Evolutionary conservation across 2,329 filamentous ascomycete species (phyloP), one percentile per base, ranked within the genome.

Genomic region (Fusarium pseudograminearum): DNA sequence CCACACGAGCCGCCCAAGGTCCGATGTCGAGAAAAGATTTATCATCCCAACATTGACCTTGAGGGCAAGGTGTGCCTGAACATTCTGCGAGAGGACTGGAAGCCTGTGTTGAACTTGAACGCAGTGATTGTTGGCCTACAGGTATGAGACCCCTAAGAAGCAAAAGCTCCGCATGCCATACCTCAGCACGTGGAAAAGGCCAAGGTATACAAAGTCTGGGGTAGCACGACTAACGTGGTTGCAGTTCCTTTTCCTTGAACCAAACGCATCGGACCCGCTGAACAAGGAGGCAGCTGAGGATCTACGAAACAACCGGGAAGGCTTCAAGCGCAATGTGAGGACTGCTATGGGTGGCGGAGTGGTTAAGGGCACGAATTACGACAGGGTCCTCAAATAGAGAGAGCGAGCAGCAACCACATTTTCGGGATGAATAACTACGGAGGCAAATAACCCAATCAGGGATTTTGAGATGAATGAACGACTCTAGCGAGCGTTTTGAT

Each of bases 251-350:
- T 99, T 99, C 86, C 90, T 98, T 67, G 96, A 99, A 80, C 96
- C 96, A 20, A 99, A 99, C 78, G 94, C 96, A 12, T 94, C 92
- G 50, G 96, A 99, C 78, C 96, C 96, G n/a, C 84, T 99, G 65
- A 99, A 99, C 82, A 98, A 99, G 84, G 95, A 98, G 76, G 96
- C 96, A 0, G 96, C 96, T 6, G 94, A 98, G 66, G 96, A 98
- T 77, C 84, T 99, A 73, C 90, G 95, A 75, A 85, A 86, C 48
- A 97, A 96, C 80, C 85, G 94, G 38, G 96, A 98, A 56, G 88
- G 86, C 31, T 99, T 99, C 83, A 96, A 94, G 85, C 86, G 93
- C 65, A 98, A 98, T 77, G 96, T 98, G 40, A 88, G 92, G 75
- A 86, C 86, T 24, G 87, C 93, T 9, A 97, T 99, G 93, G 85